Evolutionary conservation across 345 rosid species (phyloP), one percentile per base, ranked within the genome.

Genomic region (Linum trigynum): DNA sequence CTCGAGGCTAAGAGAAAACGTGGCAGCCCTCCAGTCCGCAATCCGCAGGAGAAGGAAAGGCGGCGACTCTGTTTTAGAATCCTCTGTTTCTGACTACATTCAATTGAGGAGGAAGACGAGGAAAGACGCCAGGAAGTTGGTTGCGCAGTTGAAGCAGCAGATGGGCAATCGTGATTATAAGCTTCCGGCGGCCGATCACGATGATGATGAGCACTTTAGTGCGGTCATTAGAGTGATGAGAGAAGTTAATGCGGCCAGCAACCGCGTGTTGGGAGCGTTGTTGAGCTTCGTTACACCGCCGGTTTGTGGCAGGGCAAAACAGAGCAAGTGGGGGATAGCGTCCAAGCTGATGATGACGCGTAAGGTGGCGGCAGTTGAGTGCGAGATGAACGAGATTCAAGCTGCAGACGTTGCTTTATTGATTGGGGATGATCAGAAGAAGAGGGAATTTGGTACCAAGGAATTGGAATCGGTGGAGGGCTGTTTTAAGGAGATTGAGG

Each of bases 41-140:
- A 53, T 84, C 14, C 79, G 92, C 12, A 74, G 95, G 71, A 83
- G 82, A 69, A 85, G 95, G 71, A 83, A 80, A 69, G 84, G 77
- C 50, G 71, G 79, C 17, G 77, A 74, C 57, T 68, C 77, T 0
- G 75, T 76, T 65, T 55, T 78, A 1, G 73, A 79, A 71, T 67
- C 48, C 4, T 55, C 59, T 17, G 58, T 77, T 38, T 53, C 66
- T 0, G 39, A 63, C 5, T 87, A 80, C 67, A 69, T 17, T 51
- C 67, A 65, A 62, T 75, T 84, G 69, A 76, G 85, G 65, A 84
- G 82, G 72, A 81, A 77, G 69, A 75, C 74, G 84, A 84, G 75
- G 67, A 89, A 79, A 55, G 84, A 82, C 45, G 83, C 79, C 35
- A 82, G 71, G 61, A 89, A 75, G 69, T 67, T 74, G 65, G 74